phyloP scores from a whole-genome alignment of 768 basidiomycete species.

The Podaxis pistillaris region DNA sequence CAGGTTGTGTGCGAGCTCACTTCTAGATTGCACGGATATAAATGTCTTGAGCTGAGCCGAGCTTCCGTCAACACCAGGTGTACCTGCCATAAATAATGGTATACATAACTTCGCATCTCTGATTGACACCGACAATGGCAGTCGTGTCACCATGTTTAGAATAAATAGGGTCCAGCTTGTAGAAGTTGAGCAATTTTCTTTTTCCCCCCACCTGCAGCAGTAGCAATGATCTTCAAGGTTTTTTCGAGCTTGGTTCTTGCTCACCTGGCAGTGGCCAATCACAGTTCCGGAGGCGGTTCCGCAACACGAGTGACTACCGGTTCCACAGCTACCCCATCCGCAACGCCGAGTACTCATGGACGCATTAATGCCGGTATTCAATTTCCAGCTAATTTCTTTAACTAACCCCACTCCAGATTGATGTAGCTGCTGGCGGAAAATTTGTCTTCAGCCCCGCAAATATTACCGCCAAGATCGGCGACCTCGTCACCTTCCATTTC shows the following conservation, averaged over 20 bases:
- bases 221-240: conserved; percentile 3
- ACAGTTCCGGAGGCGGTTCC: conserved; percentile 21
- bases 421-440: conserved; percentile 37
- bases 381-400: background rate
- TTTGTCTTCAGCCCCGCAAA: conserved; percentile 46
- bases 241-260: conserved; percentile 1
- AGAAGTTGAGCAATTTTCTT: background rate
- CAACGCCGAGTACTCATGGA: conserved; percentile 33
- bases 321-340: conserved; percentile 32
- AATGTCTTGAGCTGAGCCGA: too few relatives aligned
- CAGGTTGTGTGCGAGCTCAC: too few relatives aligned
- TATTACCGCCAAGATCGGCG: conserved; percentile 46
- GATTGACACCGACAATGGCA: background rate
- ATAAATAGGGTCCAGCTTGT: conserved; percentile 5
- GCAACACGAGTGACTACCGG: conserved; percentile 23
- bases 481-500: conserved; percentile 53
- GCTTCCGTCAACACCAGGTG: too few relatives aligned
- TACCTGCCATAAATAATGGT: too few relatives aligned
- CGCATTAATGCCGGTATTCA: conserved; percentile 33
- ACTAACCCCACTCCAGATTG: conserved; percentile 29
- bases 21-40: too few relatives aligned
- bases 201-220: background rate
- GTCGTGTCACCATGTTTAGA: background rate
- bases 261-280: conserved; percentile 37
- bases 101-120: too few relatives aligned